A percentile compares a stretch with the other conserved stretches of the same genome.
Evolutionary conservation across 1,284 basidiomycete genomes (phyloP).

Genomic region (Apiotrichum sp.): DNA sequence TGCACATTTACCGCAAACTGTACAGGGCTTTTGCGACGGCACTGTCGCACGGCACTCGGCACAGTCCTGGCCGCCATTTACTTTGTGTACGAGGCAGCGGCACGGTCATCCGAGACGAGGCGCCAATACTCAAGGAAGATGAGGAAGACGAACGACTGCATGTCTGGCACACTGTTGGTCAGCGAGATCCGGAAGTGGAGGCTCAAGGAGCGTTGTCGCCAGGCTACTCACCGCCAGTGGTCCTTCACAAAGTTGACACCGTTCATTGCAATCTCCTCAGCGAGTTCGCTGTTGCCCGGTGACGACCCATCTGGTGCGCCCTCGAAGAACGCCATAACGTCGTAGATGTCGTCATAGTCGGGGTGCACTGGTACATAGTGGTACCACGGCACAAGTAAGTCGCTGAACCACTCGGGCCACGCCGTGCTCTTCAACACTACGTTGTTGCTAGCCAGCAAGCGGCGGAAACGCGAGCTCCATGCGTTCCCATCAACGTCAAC

Average conservation of each 20-base stretch:
- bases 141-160: conserved; percentile 46
- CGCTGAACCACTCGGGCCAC: conserved; percentile 35
- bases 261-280: conserved; percentile 44
- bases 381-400: conserved; percentile 42
- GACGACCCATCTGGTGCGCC: conserved; percentile 46
- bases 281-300: conserved; percentile 40
- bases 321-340: conserved; percentile 49
- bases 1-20: no score
- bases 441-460: conserved; percentile 36
- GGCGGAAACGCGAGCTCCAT: conserved; percentile 45
- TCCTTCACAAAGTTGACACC: conserved; percentile 40
- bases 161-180: conserved; percentile 35
- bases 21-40: no score
- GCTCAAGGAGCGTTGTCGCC: no score
- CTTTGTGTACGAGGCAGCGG: conserved; percentile 10
- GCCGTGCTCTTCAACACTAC: conserved; percentile 41
- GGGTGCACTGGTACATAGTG: conserved; percentile 44
- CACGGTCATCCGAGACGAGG: conserved; percentile 28
- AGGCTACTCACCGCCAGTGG: conserved; percentile 35
- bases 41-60: no score
- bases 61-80: no score
- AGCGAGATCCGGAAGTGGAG: no score
- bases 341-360: conserved; percentile 45
- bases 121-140: conserved; percentile 38
- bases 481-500: conserved; percentile 50